Percentiles rank a stretch among this genome's conserved stretches.
Conservation (phyloP, 192 early-diverging fungal species). For the Helicostylum pulchrum region DNA sequence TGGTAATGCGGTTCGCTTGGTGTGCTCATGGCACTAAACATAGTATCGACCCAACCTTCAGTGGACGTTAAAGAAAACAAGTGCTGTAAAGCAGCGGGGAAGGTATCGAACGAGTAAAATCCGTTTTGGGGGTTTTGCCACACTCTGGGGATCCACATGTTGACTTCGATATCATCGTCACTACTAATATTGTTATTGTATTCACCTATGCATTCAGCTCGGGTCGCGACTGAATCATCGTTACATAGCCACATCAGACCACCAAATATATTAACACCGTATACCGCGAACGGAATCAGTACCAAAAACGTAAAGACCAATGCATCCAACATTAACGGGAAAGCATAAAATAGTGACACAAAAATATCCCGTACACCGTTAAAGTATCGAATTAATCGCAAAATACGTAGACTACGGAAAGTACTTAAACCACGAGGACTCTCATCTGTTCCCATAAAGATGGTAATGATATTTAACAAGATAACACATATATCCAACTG, state of each 20-base stretch:
- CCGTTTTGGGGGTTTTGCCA: slow-evolving; percentile 50
- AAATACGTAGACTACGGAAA: slow-evolving; percentile 45
- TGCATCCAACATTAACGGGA: slow-evolving; percentile 54
- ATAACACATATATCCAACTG: slow-evolving; percentile 51
- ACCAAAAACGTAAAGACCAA: slow-evolving; percentile 45
- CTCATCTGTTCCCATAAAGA: slow-evolving; percentile 30
- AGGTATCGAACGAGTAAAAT: slow-evolving; percentile 51
- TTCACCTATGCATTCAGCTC: slow-evolving; percentile 41
- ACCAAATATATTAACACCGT: slow-evolving; percentile 51
- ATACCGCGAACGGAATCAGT: slow-evolving; percentile 51
- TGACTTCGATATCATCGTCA: slow-evolving; percentile 12
- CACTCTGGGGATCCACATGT: slow-evolving; percentile 40
- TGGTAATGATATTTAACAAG: slow-evolving; percentile 38
- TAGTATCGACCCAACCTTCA: slow-evolving; percentile 49
- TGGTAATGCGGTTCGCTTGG: slow-evolving; percentile 26
- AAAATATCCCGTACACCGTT: slow-evolving; percentile 30
- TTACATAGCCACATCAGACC: slow-evolving; percentile 49
- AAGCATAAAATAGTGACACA: slow-evolving; percentile 36
- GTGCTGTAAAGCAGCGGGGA: slow-evolving; percentile 43
- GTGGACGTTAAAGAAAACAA: slow-evolving; percentile 51
- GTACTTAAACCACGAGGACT: slow-evolving; percentile 41
- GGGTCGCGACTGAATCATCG: slow-evolving; percentile 8
- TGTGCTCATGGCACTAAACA: slow-evolving; percentile 38
- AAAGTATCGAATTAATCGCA: slow-evolving; percentile 35
- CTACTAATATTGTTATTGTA: slow-evolving; percentile 15